Base-by-base conservation (phyloP, 129 eudicot genomes). In the Saussurea involucrata region DNA sequence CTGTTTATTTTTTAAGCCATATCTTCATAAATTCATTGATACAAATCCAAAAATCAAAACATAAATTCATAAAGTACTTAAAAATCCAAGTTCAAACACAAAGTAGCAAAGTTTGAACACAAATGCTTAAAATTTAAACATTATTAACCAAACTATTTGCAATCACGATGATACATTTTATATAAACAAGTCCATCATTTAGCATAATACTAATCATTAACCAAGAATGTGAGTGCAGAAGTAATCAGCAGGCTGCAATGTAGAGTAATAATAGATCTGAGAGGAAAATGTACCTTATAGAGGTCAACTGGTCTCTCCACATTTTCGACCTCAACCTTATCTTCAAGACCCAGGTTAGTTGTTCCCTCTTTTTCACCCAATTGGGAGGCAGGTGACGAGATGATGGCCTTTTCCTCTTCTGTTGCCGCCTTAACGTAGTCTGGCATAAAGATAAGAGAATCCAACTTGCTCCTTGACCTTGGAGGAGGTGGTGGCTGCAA, bases 261-360 rank as follows among this genome's bases (percentile, higher is more conserved):
- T 37, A 31, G 58, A 37, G 55, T 3, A 70, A 13, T 46, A 24
- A 80, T 53, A 60, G 37, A 66, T 32, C 24, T 63, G 18, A 53
- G 68, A 57, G 34, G 13, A 53, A 49, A 74, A 20, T 20, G 5
- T 85, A 90, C 99, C 96, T 95, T 95, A 81, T 90, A 95, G 1
- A 95, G 95, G 79, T 95, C 97, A 49, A 95, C 99, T n/a, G 99
- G 99, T 83, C 99, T 87, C 85, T 95, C 99, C 18, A 95, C 88
- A 81, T 92, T 92, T 85, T 89, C 97, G 33, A 79, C 92, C 79
- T 89, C 96, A 44, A 87, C 87, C 32, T 75, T 81, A 58, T 24
- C 85, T 67, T 92, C 89, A 86, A 72, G 55, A 49, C 79, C 96
- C 68, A 66, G 64, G 57, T 25, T 83, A 42, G 75, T 36, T 69